Conservation (phyloP, 805 yeast genomes). For the Hanseniaspora hatyaiensis region DNA sequence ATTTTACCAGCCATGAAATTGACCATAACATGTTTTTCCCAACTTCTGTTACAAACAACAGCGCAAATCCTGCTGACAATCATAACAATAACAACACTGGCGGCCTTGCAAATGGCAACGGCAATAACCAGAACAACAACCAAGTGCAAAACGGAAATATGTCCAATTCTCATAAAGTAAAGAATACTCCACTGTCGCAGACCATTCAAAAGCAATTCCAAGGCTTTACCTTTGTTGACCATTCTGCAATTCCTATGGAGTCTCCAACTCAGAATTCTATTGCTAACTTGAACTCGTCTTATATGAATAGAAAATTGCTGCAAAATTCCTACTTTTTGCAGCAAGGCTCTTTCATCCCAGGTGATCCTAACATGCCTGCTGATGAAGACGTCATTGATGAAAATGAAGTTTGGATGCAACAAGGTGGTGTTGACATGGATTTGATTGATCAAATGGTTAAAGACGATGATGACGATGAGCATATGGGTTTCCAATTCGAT, state of each 20-base stretch:
- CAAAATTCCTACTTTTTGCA: slow-evolving; percentile 35
- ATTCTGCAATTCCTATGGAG: slow-evolving; percentile 76
- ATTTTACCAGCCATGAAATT: slow-evolving; percentile 53
- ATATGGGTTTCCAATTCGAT: slow-evolving; percentile 17
- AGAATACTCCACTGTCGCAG: slow-evolving; percentile 70
- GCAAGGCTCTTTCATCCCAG: slow-evolving; percentile 66
- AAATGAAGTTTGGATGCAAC: slow-evolving; percentile 33
- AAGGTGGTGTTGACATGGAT: slow-evolving; percentile 15
- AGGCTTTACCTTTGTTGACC: slow-evolving; percentile 95
- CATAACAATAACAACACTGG: too few species aligned
- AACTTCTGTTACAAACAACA: background rate
- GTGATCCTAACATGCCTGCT: slow-evolving; percentile 68
- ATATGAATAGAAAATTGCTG: slow-evolving; percentile 26
- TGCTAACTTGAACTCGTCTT: slow-evolving; percentile 14
- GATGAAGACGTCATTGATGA: slow-evolving; percentile 78
- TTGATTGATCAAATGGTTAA: slow-evolving; percentile 21
- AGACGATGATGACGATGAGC: slow-evolving; percentile 19
- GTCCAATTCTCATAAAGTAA: background rate
- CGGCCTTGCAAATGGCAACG: too few species aligned
- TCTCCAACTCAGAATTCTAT: slow-evolving; percentile 25
- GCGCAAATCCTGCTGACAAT: background rate
- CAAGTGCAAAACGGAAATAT: background rate
- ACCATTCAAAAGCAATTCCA: slow-evolving; percentile 93
- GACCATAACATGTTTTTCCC: slow-evolving; percentile 10
- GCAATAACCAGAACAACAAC: background rate